A percentile compares a stretch with the other conserved stretches of the same genome.
Evolutionary conservation across 805 yeast species (phyloP).

Genomic region (Wickerhamia fluorescens): DNA sequence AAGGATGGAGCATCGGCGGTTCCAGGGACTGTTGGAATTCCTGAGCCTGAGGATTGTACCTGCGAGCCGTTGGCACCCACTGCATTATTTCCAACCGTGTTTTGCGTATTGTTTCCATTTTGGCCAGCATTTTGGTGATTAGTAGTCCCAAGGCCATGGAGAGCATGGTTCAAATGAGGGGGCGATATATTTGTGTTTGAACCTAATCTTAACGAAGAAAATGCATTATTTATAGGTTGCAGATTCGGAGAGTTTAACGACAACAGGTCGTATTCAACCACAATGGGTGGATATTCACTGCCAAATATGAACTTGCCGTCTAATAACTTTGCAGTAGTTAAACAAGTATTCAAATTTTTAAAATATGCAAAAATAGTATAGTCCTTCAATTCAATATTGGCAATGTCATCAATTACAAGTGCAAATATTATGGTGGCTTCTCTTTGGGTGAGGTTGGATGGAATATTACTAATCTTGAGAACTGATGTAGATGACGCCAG

Average conservation of each 20-base stretch:
- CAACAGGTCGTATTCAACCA: constrained; percentile 33
- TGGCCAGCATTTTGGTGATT: too few relatives aligned
- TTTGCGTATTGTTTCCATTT: constrained; percentile 1
- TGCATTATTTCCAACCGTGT: too few relatives aligned
- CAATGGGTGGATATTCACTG: constrained; percentile 25
- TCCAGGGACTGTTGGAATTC: constrained; percentile 1
- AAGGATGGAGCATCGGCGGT: constrained; percentile 5
- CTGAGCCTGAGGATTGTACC: too few relatives aligned
- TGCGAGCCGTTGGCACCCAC: neutral
- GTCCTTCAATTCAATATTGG: constrained; percentile 41
- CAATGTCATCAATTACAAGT: constrained; percentile 54
- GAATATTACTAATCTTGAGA: constrained; percentile 45
- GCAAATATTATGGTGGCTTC: constrained; percentile 66
- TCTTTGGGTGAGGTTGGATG: constrained; percentile 55
- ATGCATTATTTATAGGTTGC: constrained; percentile 11
- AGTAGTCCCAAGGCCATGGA: too few relatives aligned
- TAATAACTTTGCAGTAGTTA: constrained; percentile 32
- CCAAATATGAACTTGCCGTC: constrained; percentile 37
- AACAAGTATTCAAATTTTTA: constrained; percentile 31
- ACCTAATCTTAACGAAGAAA: constrained; percentile 19
- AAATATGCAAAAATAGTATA: constrained; percentile 27
- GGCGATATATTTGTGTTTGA: constrained; percentile 27
- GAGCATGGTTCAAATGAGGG: constrained; percentile 15
- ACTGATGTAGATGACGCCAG: constrained; percentile 10
- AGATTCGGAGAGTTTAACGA: constrained; percentile 9